phyloP scores from a whole-genome alignment of 768 basidiomycete genomes.

The Kockovaella imperatae region DNA sequence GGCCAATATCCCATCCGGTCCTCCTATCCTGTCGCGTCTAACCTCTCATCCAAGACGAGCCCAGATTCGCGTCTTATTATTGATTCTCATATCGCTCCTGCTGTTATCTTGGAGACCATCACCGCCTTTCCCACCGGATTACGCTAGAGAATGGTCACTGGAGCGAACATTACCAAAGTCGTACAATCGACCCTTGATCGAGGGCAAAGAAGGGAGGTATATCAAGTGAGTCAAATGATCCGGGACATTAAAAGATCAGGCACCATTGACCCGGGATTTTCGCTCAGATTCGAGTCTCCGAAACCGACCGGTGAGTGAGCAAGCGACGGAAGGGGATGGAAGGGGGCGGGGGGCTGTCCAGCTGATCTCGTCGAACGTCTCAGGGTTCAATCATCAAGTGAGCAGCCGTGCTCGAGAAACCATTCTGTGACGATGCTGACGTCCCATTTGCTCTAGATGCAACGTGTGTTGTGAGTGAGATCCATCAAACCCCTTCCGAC shows the following conservation, averaged over 20 bases:
- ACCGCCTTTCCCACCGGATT: conserved; percentile 39
- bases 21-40: background rate
- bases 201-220: conserved; percentile 29
- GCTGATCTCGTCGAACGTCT: background rate
- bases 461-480: conserved; percentile 31
- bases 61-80: background rate
- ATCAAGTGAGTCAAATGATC: conserved; percentile 26
- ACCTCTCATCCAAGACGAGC: background rate
- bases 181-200: conserved; percentile 11
- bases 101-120: conserved; percentile 12
- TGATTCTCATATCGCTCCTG: conserved; percentile 5
- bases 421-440: background rate
- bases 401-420: background rate
- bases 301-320: conserved; percentile 32
- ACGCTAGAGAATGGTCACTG: conserved; percentile 21
- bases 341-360: background rate
- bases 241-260: background rate
- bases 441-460: conserved; percentile 18
- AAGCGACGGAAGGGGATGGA: too few relatives aligned
- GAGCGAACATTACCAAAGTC: conserved; percentile 19
- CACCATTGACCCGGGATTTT: background rate
- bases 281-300: conserved; percentile 35
- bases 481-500: background rate
- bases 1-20: background rate
- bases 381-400: conserved; percentile 41